These are phyloP conservation scores for Pseudoneurospora amorphoporcata DNA, from an alignment of 495 filamentous ascomycete species.

Conservation along the genomic window DNA sequence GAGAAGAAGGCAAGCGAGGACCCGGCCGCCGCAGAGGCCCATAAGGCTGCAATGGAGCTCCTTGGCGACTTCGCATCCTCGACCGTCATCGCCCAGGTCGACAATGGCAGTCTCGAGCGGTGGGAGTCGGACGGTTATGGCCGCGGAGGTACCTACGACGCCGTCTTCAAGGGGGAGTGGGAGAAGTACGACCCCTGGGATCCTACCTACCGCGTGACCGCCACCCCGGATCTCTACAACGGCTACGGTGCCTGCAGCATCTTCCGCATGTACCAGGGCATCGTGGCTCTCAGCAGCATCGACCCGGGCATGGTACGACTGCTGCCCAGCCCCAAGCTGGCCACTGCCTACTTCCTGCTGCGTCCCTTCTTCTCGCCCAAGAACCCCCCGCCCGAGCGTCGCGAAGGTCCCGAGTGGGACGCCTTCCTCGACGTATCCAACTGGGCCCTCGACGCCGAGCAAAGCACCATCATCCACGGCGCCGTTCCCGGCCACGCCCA, in stretches of 20 bases:
- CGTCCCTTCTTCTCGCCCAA: conserved; percentile 72
- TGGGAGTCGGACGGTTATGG: conserved; percentile 86
- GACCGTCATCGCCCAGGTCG: conserved; percentile 58
- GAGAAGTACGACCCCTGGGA: conserved; percentile 84
- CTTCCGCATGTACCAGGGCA: conserved; percentile 85
- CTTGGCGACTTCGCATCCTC: conserved; percentile 36
- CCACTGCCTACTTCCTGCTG: conserved; percentile 79
- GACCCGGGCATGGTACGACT: conserved; percentile 76
- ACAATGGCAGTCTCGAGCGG: conserved; percentile 77
- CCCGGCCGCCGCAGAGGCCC: conserved; percentile 10
- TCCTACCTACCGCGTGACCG: conserved; percentile 58
- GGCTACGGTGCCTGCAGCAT: conserved; percentile 78
- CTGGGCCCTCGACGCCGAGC: conserved; percentile 41
- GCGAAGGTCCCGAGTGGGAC: conserved; percentile 26
- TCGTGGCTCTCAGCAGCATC: conserved; percentile 71
- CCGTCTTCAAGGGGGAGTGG: conserved; percentile 72
- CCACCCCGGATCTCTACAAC: conserved; percentile 73
- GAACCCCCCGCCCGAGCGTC: conserved; percentile 27
- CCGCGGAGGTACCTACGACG: conserved; percentile 56
- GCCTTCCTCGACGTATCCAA: conserved; percentile 48
- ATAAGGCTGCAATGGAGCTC: conserved; percentile 25
- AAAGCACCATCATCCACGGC: conserved; percentile 59
- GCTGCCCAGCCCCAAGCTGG: conserved; percentile 68
- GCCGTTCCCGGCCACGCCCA: conserved; percentile 71
- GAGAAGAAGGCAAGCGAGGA: conserved; percentile 9